A percentile compares a stretch with the other conserved stretches of the same genome.
Conservation (phyloP, 1,284 basidiomycete genomes). For the Leccinum pallidistipes region DNA sequence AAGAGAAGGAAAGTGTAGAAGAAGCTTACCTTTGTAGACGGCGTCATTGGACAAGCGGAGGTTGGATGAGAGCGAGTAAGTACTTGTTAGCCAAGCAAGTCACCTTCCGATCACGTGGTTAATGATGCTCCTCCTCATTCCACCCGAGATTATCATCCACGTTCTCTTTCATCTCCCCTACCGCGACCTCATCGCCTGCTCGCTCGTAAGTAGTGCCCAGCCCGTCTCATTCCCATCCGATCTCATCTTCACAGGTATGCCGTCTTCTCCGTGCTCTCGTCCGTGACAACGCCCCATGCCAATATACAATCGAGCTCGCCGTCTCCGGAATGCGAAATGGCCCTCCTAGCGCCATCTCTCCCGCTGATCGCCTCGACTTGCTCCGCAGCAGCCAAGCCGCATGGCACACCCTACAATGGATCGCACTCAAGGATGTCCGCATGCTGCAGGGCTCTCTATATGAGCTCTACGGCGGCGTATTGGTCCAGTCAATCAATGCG, state of each 20-base stretch:
- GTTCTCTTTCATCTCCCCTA: constrained; percentile 37
- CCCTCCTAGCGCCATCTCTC: constrained; percentile 27
- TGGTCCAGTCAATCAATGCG: constrained; percentile 44
- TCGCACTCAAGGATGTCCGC: constrained; percentile 35
- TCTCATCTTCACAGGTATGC: constrained; percentile 42
- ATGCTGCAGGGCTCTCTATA: constrained; percentile 45
- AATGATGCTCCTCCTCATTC: constrained; percentile 20
- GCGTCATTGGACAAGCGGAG: constrained; percentile 18
- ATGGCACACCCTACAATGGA: constrained; percentile 49
- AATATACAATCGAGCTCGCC: constrained; percentile 56
- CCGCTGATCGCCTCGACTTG: constrained; percentile 40
- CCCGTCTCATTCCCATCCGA: background rate
- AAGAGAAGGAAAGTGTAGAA: background rate
- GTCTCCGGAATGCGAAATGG: constrained; percentile 50
- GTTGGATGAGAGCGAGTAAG: constrained; percentile 8
- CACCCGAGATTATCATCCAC: constrained; percentile 38
- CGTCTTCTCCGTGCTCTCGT: constrained; percentile 41
- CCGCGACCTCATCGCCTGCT: constrained; percentile 40
- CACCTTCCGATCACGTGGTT: background rate
- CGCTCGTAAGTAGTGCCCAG: constrained; percentile 20
- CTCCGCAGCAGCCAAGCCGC: constrained; percentile 46
- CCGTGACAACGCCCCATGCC: constrained; percentile 39
- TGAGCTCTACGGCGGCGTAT: constrained; percentile 62
- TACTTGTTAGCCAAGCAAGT: background rate
- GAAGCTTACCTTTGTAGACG: constrained; percentile 27